These are phyloP conservation scores for Metschnikowia lochheadii DNA, from an alignment of 805 yeast species.

Conservation along the genomic window DNA sequence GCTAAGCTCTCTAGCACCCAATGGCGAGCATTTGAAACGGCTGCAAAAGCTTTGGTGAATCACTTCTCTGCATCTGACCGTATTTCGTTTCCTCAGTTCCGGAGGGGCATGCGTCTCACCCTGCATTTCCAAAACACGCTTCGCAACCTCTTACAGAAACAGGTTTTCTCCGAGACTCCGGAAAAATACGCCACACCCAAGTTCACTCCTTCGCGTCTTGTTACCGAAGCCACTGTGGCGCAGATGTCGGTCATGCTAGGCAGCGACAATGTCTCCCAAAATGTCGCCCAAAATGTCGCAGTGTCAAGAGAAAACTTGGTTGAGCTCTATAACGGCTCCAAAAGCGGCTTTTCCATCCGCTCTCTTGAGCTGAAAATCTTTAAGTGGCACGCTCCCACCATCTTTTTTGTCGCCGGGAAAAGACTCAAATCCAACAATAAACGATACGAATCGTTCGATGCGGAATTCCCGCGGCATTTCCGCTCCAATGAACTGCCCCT, in stretches of 20 bases:
- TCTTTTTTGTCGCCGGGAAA: conserved; percentile 66
- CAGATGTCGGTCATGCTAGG: conserved; percentile 33
- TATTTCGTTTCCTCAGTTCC: conserved; percentile 1
- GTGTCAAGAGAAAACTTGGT: conserved; percentile 46
- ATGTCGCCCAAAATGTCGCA: conserved; percentile 22
- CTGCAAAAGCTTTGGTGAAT: conserved; percentile 45
- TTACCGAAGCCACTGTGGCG: conserved; percentile 39
- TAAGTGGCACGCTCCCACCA: conserved; percentile 88
- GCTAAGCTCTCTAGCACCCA: conserved; percentile 6
- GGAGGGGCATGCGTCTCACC: conserved; percentile 6
- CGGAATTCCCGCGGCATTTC: conserved; percentile 42
- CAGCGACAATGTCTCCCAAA: conserved; percentile 9
- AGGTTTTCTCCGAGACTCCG: background rate
- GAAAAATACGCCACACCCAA: background rate
- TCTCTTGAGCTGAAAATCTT: conserved; percentile 78
- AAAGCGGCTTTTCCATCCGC: conserved; percentile 81
- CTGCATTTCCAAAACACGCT: conserved; percentile 2
- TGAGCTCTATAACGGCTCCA: conserved; percentile 67
- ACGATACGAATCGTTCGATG: conserved; percentile 49
- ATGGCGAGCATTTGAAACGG: conserved; percentile 42
- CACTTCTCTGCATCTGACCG: conserved; percentile 27
- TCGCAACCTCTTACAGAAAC: background rate
- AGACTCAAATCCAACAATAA: conserved; percentile 42
- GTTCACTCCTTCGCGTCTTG: conserved; percentile 28
- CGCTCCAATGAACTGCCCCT: conserved; percentile 22